Conservation (phyloP, 352 stramenopile genomes). For the Pythium plurisporium region DNA sequence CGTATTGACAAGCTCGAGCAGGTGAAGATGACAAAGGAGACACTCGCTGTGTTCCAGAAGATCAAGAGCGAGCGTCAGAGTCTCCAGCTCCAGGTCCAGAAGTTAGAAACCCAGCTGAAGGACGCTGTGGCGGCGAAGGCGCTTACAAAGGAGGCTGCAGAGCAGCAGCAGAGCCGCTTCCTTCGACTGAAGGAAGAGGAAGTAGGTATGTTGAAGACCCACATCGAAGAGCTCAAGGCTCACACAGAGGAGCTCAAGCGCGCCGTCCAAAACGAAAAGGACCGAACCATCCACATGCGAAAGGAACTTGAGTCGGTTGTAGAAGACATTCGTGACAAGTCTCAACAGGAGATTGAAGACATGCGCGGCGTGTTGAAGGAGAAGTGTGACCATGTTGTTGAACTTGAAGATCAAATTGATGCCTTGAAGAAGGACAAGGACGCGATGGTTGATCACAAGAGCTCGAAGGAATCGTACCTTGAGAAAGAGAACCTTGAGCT, state of each 20-base stretch:
- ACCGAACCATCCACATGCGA: conserved; percentile 15
- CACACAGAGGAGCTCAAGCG: conserved; percentile 41
- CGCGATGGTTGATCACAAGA: conserved; percentile 27
- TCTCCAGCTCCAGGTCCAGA: conserved; percentile 40
- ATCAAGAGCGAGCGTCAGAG: conserved; percentile 54
- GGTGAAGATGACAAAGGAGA: conserved; percentile 81
- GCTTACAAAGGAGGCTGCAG: conserved; percentile 20
- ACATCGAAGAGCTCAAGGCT: conserved; percentile 38
- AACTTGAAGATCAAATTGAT: conserved; percentile 31
- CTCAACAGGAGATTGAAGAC: conserved; percentile 42
- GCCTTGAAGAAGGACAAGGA: conserved; percentile 26
- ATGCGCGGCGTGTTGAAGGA: conserved; percentile 47
- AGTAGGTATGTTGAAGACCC: conserved; percentile 29
- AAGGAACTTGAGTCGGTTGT: conserved; percentile 27
- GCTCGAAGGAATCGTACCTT: conserved; percentile 43
- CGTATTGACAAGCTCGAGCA: conserved; percentile 78
- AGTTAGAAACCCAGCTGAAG: conserved; percentile 12
- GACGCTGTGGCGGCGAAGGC: conserved; percentile 4
- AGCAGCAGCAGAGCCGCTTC: conserved; percentile 24
- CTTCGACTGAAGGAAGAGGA: conserved; percentile 43
- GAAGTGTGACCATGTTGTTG: conserved; percentile 39
- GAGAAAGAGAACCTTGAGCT: conserved; percentile 70
- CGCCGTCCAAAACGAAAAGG: conserved; percentile 31
- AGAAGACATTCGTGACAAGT: conserved; percentile 44
- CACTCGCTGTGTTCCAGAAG: conserved; percentile 60